Conservation (phyloP, 768 basidiomycete genomes). For the Suillus subluteus region DNA sequence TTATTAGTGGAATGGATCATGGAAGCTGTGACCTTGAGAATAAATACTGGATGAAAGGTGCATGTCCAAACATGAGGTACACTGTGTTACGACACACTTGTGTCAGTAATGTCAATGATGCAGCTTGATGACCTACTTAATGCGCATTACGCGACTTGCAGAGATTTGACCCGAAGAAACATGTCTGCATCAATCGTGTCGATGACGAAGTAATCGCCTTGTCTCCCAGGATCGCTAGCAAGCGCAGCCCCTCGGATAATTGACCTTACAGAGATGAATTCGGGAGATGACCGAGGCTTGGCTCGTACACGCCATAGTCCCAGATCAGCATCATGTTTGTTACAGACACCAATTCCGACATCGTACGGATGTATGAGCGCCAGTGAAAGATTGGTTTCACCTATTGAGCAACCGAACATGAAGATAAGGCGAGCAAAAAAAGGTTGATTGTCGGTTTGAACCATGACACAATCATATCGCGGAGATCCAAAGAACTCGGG, state of each 20-base stretch:
- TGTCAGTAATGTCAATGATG: neutral
- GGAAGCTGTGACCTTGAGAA: conserved; percentile 1
- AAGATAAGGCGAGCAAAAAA: conserved; percentile 25
- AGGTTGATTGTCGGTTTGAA: conserved; percentile 19
- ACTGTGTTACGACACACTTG: conserved; percentile 1
- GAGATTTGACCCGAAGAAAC: conserved; percentile 19
- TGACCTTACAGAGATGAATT: conserved; percentile 31
- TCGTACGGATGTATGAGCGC: conserved; percentile 26
- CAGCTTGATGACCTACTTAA: neutral
- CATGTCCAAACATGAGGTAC: neutral
- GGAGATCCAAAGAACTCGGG: conserved; percentile 31
- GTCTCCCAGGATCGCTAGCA: conserved; percentile 10
- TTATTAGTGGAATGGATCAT: neutral
- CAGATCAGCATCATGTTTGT: conserved; percentile 28
- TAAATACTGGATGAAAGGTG: neutral
- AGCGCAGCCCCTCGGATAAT: conserved; percentile 34
- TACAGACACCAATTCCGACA: conserved; percentile 6
- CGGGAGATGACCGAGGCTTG: conserved; percentile 9
- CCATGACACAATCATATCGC: conserved; percentile 34
- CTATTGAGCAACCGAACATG: conserved; percentile 23
- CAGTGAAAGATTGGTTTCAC: neutral
- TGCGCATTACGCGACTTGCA: neutral
- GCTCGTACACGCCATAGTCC: conserved; percentile 22
- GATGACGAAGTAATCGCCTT: conserved; percentile 28
- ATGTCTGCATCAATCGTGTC: conserved; percentile 35